A percentile compares a stretch with the other conserved stretches of the same genome.
phyloP scores from a whole-genome alignment of 441 rosid genomes.

The Monsonia emarginata region DNA sequence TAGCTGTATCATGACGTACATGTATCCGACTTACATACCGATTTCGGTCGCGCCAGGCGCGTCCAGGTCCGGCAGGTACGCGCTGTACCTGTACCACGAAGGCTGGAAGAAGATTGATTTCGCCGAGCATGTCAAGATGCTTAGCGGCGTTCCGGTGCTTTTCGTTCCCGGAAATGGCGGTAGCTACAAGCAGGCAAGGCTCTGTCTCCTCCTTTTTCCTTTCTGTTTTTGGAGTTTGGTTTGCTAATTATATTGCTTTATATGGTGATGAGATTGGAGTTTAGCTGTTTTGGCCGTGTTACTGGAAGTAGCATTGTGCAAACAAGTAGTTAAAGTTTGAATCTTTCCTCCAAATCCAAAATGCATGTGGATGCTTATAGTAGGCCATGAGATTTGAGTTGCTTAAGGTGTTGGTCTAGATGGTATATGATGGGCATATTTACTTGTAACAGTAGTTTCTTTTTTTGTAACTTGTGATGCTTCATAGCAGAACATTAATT shows the following conservation, averaged over 20 bases:
- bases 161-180: conserved; percentile 95
- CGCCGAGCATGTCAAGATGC: conserved; percentile 59
- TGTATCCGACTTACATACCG: conserved; percentile 91
- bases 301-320: not conserved
- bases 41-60: conserved; percentile 37
- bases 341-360: not conserved
- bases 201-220: conserved; percentile 9
- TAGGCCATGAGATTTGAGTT: not conserved
- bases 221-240: not conserved
- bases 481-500: no score
- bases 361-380: not conserved
- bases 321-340: not conserved
- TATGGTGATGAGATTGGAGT: no score
- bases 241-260: not conserved
- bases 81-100: conserved; percentile 76
- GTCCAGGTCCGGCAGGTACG: conserved; percentile 47
- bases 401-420: not conserved
- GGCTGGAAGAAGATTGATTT: conserved; percentile 93
- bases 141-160: conserved; percentile 83
- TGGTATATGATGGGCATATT: not conserved
- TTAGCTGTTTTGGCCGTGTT: not conserved
- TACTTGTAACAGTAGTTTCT: not conserved
- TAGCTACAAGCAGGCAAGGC: conserved; percentile 84
- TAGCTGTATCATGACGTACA: conserved; percentile 85
- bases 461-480: no score